Evolutionary conservation across 1,284 basidiomycete genomes (phyloP), one percentile per base, ranked within the genome.

Genomic region (Sporisorium sorghi): DNA sequence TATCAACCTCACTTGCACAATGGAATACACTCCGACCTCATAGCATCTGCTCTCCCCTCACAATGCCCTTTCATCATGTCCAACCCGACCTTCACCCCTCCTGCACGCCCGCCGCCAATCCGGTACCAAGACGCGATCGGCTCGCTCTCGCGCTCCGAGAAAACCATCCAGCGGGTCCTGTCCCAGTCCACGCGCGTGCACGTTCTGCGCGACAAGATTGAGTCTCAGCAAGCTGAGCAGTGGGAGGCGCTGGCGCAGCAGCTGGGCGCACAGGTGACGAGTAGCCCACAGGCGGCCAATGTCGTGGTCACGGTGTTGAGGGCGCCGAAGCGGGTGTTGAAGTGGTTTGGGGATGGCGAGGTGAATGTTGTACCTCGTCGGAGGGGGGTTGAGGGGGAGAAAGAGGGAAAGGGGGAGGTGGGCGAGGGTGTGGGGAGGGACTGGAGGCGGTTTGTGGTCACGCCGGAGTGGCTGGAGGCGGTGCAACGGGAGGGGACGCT

Each of bases 381-480:
- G 35, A 42, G 5, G 51, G 46, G 24, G 23, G n/a, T 11, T 11
- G 23, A 28, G 26, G 44, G 10, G 19, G 35, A 17, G 15, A 35
- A 23, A 32, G 33, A 43, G 43, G 23, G 33, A n/a, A 17, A 40
- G 42, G 46, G 40, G 48, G 44, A 19, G 54, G 14, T 72, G 48
- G 69, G 62, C 0, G 55, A 58, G 1, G 64, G 57, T 3, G 46
- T 51, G 23, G 59, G 55, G 10, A 55, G 54, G 21, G 70, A 68
- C 42, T 73, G 65, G 71, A 42, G 63, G n/a, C 48, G 70, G 24
- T 76, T 72, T 39, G 61, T 76, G 8, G 73, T 76, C 1, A 58
- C 35, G 1, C 47, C 55, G 12, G 57, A 61, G 14, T 76, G 73
- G 73, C 19, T 76, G 21, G 53, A 58, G 14, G 61, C 44, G 12